Evolutionary conservation across 306 rosid species (phyloP).

Genomic region (Sicyos baderoa): DNA sequence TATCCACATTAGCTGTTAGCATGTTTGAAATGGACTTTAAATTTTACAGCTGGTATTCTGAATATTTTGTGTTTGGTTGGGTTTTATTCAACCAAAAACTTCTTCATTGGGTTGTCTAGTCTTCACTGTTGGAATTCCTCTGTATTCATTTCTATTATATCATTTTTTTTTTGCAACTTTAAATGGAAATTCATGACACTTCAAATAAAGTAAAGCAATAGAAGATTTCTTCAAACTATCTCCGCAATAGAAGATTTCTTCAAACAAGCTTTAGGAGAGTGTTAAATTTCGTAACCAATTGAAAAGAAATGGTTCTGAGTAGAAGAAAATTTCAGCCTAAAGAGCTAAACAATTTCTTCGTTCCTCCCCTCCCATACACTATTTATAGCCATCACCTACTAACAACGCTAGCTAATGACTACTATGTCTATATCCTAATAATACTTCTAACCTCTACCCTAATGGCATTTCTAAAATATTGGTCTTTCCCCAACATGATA

Average conservation of each 20-base stretch:
- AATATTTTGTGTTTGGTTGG: not conserved
- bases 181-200: not conserved
- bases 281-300: not conserved
- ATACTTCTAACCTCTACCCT: not conserved
- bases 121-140: not conserved
- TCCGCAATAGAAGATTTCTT: too few relatives aligned
- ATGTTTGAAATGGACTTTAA: not conserved
- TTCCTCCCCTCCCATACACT: not conserved
- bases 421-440: not conserved
- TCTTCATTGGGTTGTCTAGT: not conserved
- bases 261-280: too few relatives aligned
- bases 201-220: not conserved
- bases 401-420: not conserved
- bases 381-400: not conserved
- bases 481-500: not conserved
- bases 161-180: not conserved
- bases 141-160: too few relatives aligned
- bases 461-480: not conserved
- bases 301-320: not conserved
- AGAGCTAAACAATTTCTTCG: not conserved
- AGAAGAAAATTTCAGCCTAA: not conserved
- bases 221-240: not conserved
- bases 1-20: constrained; percentile 5
- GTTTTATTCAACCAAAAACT: not conserved
- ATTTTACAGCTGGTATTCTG: not conserved